phyloP scores from a whole-genome alignment of 768 basidiomycete genomes.

The Leccinum olivaceopallidum region DNA sequence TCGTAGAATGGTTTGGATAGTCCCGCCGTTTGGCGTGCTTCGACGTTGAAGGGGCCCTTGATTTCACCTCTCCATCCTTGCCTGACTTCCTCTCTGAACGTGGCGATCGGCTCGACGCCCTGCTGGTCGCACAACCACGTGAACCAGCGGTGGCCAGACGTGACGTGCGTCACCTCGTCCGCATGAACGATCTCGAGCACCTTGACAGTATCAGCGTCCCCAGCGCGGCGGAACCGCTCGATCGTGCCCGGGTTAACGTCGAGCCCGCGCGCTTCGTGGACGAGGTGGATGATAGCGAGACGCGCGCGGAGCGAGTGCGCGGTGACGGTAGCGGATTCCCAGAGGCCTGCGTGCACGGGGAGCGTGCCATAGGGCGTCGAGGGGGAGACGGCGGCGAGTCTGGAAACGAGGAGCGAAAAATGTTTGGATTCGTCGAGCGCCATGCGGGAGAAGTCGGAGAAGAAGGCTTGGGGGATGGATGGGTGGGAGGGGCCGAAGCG shows the following conservation, averaged over 20 bases:
- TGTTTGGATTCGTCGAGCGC: neutral
- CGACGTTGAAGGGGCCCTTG: neutral
- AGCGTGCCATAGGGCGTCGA: neutral
- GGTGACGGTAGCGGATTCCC: neutral
- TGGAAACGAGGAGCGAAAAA: neutral
- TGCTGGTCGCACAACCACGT: neutral
- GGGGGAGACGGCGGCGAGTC: neutral
- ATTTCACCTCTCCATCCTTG: neutral
- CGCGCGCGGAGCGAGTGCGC: neutral
- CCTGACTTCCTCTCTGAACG: neutral
- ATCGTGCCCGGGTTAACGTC: neutral
- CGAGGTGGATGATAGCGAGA: slow-evolving; percentile 69
- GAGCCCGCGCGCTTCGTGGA: slow-evolving; percentile 55
- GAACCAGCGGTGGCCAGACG: slow-evolving; percentile 46
- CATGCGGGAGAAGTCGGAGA: neutral
- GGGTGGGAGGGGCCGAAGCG: slow-evolving; percentile 1
- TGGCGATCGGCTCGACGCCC: neutral
- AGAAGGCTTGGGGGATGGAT: neutral
- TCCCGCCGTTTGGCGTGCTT: neutral
- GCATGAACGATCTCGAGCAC: slow-evolving; percentile 76
- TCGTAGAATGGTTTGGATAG: neutral
- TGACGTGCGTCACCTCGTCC: slow-evolving; percentile 82
- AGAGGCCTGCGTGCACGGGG: neutral
- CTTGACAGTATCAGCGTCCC: slow-evolving; percentile 51
- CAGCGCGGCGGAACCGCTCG: neutral